Base-by-base conservation (phyloP, 2,329 filamentous ascomycete species). In the Teratosphaeria gauchensis region DNA sequence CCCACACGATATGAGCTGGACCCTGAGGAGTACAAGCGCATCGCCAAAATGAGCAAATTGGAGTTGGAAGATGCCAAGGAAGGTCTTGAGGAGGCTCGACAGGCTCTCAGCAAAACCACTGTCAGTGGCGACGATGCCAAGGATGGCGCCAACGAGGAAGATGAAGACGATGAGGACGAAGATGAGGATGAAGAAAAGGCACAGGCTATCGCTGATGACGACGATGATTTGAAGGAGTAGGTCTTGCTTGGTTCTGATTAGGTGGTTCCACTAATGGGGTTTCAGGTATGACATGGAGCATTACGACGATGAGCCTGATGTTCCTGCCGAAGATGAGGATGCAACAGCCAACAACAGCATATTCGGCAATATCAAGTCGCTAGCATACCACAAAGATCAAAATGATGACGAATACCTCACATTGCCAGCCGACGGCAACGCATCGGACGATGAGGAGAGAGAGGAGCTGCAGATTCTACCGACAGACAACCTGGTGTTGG, bases 351-450 rank as follows among this genome's bases (percentile, higher is more conserved):
- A 62, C 14, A 87, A 94, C 81, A 87, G 86, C 68, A 96, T 96
- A 83, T 97, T 99, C 72, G 91, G 92, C 70, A 96, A 96, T 71
- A 84, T 95, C 71, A 95, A 94, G 75, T 92, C 90, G 32, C 80
- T 99, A 30, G 89, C 91, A 14, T 99, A 96, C 76, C 92, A 99
- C 78, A 86, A 92, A 65, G 90, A 90, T 62, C 94, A 96, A 75
- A 89, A 92, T 70, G 90, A 96, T 57, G 94, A 99, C 70, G 94
- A 94, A 0, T 99, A 99, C 75, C 94, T 99, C 71, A 96, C 92
- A 52, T 81, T 99, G 69, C 82, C 89, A 61, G 77, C 83, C 46
- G 84, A 83, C 52, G 83, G 87, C 42, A 84, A 87, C n/a, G 64
- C 61, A 32, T 68, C 65, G 11, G 88, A 91, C 19, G 88, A 95